phyloP scores from a whole-genome alignment of 2,329 filamentous ascomycete genomes.

The Hawksworthiomyces lignivorus region DNA sequence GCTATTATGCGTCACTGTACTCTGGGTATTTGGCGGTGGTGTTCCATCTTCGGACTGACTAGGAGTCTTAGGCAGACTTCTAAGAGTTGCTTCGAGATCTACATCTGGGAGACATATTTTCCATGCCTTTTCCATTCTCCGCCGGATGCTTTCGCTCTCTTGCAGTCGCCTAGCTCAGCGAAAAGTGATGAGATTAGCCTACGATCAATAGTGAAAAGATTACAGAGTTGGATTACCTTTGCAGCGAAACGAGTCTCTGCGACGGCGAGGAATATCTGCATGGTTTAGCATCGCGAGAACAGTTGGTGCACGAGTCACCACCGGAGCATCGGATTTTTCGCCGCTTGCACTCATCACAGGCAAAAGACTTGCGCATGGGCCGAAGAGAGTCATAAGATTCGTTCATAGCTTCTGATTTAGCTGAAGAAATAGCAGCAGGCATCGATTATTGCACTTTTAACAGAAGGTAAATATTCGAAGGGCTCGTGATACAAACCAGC shows the following conservation, averaged over 20 bases:
- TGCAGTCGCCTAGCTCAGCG: not conserved
- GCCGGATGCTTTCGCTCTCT: not conserved
- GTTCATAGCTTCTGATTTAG: no score
- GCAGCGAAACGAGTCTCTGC: constrained; percentile 1
- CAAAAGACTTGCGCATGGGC: constrained; percentile 8
- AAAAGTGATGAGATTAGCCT: no score
- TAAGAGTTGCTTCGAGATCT: not conserved
- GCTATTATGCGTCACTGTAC: not conserved
- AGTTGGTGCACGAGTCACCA: not conserved
- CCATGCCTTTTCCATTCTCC: constrained; percentile 1
- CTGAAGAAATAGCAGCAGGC: no score
- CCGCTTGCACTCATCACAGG: constrained; percentile 27
- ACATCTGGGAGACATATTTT: not conserved
- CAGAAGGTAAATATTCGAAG: no score
- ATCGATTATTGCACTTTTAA: no score
- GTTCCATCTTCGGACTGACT: no score
- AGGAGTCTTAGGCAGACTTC: no score
- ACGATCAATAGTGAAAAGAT: no score
- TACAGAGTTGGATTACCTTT: not conserved
- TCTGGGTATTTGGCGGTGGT: no score
- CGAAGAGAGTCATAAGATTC: not conserved
- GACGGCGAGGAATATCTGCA: constrained; percentile 1
- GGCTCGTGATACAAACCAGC: no score
- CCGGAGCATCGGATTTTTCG: constrained; percentile 5
- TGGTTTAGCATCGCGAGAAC: not conserved